Evolutionary conservation across 2,329 filamentous ascomycete species (phyloP).

Genomic region (Colletotrichum tropicicola): DNA sequence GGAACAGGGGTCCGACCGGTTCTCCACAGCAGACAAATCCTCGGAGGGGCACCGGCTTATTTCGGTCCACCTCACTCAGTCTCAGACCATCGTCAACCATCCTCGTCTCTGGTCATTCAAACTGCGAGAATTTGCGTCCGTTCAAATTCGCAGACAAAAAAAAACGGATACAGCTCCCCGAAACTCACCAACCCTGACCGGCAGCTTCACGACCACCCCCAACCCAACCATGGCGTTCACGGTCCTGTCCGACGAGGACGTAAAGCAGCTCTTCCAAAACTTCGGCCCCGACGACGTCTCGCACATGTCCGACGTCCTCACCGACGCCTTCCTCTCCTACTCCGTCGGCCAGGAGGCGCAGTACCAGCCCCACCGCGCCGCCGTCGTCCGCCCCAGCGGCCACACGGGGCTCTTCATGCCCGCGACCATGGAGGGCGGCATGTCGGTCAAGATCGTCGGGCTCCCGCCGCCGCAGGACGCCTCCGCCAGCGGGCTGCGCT

Average conservation of each 20-base stretch:
- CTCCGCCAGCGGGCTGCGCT: slow-evolving; percentile 47
- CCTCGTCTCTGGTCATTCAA: neutral
- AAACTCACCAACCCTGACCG: too few relatives aligned
- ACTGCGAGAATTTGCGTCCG: too few relatives aligned
- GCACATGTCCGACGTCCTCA: slow-evolving; percentile 64
- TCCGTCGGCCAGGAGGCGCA: slow-evolving; percentile 68
- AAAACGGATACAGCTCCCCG: too few relatives aligned
- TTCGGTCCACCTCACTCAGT: neutral
- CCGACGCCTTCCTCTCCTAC: slow-evolving; percentile 70
- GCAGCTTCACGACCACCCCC: neutral
- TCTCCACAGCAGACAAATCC: neutral
- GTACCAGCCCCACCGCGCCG: slow-evolving; percentile 70
- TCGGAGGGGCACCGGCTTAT: slow-evolving; percentile 11
- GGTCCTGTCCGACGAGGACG: slow-evolving; percentile 66
- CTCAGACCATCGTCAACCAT: neutral
- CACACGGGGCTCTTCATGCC: slow-evolving; percentile 75
- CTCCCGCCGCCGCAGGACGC: slow-evolving; percentile 35
- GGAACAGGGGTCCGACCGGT: slow-evolving; percentile 20
- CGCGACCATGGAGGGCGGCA: slow-evolving; percentile 64
- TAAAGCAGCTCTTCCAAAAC: slow-evolving; percentile 61
- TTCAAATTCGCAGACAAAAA: neutral
- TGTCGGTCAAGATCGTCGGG: slow-evolving; percentile 71
- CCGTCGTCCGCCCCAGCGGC: slow-evolving; percentile 68
- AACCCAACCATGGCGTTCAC: slow-evolving; percentile 64
- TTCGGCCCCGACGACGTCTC: slow-evolving; percentile 62